Percentiles rank a stretch among this genome's conserved stretches.
These are phyloP conservation scores for Fusarium albosuccineum DNA, from an alignment of 2,329 filamentous ascomycete species.

Conservation along the genomic window DNA sequence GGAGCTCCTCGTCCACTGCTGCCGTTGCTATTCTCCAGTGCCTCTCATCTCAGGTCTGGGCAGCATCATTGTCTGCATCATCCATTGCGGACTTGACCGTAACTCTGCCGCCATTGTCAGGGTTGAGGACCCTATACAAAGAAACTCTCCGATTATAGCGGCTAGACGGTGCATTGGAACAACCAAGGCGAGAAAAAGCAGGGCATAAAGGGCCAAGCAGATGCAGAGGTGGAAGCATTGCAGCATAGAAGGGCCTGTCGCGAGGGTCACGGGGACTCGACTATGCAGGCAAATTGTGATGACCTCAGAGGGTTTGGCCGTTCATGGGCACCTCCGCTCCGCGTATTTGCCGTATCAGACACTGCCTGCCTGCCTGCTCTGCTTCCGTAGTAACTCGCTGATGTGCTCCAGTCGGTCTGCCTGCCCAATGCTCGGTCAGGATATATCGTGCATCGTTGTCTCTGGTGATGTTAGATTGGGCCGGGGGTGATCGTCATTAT, in stretches of 20 bases:
- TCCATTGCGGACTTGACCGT: conserved; percentile 14
- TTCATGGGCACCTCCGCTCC: conserved; percentile 7
- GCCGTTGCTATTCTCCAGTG: not conserved
- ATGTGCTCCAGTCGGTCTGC: not conserved
- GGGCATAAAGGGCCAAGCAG: conserved; percentile 4
- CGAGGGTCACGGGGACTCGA: conserved; percentile 4
- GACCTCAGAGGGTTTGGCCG: conserved; percentile 10
- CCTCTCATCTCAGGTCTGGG: conserved; percentile 1
- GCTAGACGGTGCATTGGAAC: conserved; percentile 1
- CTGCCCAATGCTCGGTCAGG: conserved; percentile 7
- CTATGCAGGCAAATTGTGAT: conserved; percentile 10
- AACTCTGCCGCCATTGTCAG: not conserved
- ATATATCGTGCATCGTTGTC: not conserved
- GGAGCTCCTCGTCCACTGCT: conserved; percentile 21
- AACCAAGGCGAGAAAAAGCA: not conserved
- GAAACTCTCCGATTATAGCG: not conserved
- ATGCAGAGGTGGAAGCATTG: conserved; percentile 13
- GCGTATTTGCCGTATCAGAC: conserved; percentile 12
- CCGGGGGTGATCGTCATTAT: conserved; percentile 21
- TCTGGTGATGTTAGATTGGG: conserved; percentile 13
- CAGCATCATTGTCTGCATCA: conserved; percentile 17
- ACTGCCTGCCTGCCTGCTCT: not conserved
- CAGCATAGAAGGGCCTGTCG: not conserved
- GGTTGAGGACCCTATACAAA: not conserved
- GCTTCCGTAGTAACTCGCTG: not conserved